Evolutionary conservation across 345 rosid genomes (phyloP), one percentile per base, ranked within the genome.

Genomic region (Isatis tinctoria): DNA sequence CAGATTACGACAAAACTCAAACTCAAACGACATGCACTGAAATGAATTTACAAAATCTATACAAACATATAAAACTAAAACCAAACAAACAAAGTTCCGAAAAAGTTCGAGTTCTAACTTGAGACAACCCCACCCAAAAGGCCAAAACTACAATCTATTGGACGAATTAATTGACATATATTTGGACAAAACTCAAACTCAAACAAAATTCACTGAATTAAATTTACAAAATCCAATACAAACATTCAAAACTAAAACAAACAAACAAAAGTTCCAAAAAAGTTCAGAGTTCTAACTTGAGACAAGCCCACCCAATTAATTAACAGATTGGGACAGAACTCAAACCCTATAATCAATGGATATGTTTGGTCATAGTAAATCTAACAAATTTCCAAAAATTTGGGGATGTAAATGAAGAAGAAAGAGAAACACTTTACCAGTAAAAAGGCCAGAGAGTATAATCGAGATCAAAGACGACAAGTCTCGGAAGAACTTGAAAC

Each of bases 371-470:
- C 0, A 6, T 65, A 18, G 47, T 33, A 14, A 45, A 27, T 28
- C 11, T 53, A 56, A 22, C 16, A 58, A 43, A 8, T 58, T 58
- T 3, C 10, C 6, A 32, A 32, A 53, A 36, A 9, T 2, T 44
- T 57, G 56, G 53, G 8, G 35, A 32, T 30, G 33, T 6, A 30
- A 5, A 30, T 27, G 44, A 30, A 7, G 70, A 43, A 28, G 11
- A 43, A 49, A 27, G 41, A 43, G 9, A 56, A 7, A 54, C 52
- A 16, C 3, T 8, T 67, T 65, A 90, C 96, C 96, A 90, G 84
- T 88, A 90, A 69, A 90, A 90, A 69, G 92, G 96, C 91, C 96
- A 90, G 80, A 90, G 92, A 64, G 96, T 90, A 73, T 85, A 90
- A 80, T 90, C 96, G 65, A 90, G 92, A 80, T 86, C 96, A 77